These are phyloP conservation scores for Tulasnella calospora DNA, from an alignment of 768 basidiomycete species.

Conservation along the genomic window DNA sequence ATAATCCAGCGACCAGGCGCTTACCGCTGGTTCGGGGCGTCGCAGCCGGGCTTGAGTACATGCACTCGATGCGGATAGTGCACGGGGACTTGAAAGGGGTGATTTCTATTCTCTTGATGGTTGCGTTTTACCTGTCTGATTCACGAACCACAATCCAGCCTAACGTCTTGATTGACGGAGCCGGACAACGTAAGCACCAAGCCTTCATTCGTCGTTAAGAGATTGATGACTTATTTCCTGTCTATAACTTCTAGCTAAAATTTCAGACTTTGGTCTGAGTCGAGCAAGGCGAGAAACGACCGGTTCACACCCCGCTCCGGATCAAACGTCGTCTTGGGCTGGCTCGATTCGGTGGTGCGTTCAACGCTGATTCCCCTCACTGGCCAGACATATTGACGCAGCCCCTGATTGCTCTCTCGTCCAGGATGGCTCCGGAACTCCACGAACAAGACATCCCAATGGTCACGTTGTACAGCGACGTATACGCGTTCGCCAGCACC, in stretches of 20 bases:
- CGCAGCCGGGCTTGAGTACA: background rate
- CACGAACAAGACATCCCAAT: background rate
- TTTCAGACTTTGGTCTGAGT: slow-evolving; percentile 6
- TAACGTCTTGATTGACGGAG: background rate
- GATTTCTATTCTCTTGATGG: background rate
- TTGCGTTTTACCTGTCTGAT: background rate
- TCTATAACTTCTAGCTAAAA: background rate
- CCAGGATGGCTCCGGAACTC: slow-evolving; percentile 6
- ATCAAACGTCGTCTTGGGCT: background rate
- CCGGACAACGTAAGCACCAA: background rate
- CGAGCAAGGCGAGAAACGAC: slow-evolving; percentile 7
- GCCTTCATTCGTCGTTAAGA: background rate
- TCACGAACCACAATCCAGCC: background rate
- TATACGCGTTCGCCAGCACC: slow-evolving; percentile 1
- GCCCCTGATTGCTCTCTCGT: background rate
- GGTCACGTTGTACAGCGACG: slow-evolving; percentile 3
- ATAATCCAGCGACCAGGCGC: background rate
- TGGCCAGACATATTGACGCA: background rate
- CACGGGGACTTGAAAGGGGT: slow-evolving; percentile 12
- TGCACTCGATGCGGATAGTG: slow-evolving; percentile 1
- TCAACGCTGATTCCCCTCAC: background rate
- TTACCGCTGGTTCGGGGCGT: background rate
- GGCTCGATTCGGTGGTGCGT: slow-evolving; percentile 10
- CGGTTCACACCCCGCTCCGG: background rate
- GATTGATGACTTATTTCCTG: background rate